Evolutionary conservation across 306 rosid species (phyloP), one percentile per base, ranked within the genome.

Genomic region (Bauhinia variegata): DNA sequence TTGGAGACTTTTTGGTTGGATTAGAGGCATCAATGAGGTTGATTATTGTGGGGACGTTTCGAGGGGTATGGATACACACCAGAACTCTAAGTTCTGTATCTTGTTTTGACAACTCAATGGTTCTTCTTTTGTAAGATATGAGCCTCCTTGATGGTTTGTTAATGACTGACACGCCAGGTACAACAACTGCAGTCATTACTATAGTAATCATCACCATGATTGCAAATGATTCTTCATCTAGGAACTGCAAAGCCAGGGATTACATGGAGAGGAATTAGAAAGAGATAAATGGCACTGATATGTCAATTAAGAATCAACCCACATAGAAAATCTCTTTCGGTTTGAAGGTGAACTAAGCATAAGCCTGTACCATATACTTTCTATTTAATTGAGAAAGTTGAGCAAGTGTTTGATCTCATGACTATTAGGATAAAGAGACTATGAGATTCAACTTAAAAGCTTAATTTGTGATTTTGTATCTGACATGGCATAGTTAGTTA

Each of bases 11-110:
- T 54, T 83, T 86, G 1, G 97, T 71, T 2, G 99, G 96, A 65
- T 88, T 54, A 0, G 99, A 86, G 8, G 97, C 96, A 70, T 90
- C 95, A 3, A 93, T 86, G 47, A 93, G 88, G 83, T 80, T 85
- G 75, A 90, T 88, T 65, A 90, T 86, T 15, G 96, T 86, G 8
- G 97, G 96, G 1, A 93, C 97, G n/a, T 90, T 88, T 56, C 91
- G 47, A 19, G 99, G 97, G 10, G 84, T 84, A 75, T 90, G 99
- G n/a, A 93, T 55, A 60, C 99, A 90, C 0, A 82, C 85, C 14
- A 88, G 73, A 10, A 86, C 57, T 66, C 96, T 78, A 4, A 93
- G 77, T 76, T 90, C 97, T 0, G 80, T 63, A 12, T 88, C 95
- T 11, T 84, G 59, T 64, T 82, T 86, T 3, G 91, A 75, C 17